Base-by-base conservation (phyloP, 176 grass and related monocot species). In the Oryza meridionalis region DNA sequence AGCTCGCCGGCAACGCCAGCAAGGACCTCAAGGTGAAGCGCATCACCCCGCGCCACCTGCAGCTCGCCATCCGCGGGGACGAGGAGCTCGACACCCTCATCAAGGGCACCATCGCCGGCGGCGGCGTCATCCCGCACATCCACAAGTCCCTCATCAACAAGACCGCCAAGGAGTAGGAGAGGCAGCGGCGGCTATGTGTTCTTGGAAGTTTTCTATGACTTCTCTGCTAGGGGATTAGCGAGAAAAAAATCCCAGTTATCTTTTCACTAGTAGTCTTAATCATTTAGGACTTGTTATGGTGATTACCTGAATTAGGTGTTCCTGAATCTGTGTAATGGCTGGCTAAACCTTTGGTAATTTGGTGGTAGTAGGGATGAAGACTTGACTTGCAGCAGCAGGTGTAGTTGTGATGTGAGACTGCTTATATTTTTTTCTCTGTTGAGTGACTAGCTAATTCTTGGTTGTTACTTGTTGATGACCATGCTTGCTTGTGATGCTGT, bases 131-230 rank as follows among this genome's bases (percentile, higher is more conserved):
- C 12, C 82, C 82, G 1, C 87, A 85, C 77, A 85, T 89, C 70
- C 77, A 85, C 70, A 89, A 89, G 75, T 89, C 87, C 11, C 76
- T 89, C 64, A 89, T 89, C 46, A 89, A 89, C 77, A 89, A 89
- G 61, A 84, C 82, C 45, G 79, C 87, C 64, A 81, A 89, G 50
- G 87, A 89, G 77, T 88, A 40, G 38, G 8, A 40, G 38, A 7
- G 7, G 75, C 83, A 67, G 0, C 2, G 31, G 22, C 62, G 45
- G 12, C 69, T 32, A 64, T 46, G 11, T 59, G 49, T 31, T 22
- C 33, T 11, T 38, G 29, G 29, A 31, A 51, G 14, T 74, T 74
- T 15, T 19, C 50, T n/a, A 59, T 59, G 19, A 11, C 58, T 11
- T 62, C 58, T 24, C n/a, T 62, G 21, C n/a, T 11, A 24, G 58